These are phyloP conservation scores for Blastocystis sp. DNA, from an alignment of 352 stramenopile genomes.

Conservation along the genomic window DNA sequence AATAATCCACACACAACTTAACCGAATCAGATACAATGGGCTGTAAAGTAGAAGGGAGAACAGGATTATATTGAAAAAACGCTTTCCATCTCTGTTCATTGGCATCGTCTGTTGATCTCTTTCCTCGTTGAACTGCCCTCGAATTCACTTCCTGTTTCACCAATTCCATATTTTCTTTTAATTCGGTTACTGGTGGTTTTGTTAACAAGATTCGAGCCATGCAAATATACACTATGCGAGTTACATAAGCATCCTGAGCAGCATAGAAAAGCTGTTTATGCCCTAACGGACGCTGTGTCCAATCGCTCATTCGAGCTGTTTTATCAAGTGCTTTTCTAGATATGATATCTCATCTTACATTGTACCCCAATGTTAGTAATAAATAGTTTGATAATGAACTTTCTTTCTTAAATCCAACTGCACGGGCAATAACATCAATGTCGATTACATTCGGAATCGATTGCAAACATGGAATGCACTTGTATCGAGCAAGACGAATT, in stretches of 20 bases:
- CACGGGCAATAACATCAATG: neutral
- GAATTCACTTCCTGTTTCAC: neutral
- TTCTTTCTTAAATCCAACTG: neutral
- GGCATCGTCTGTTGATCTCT: too few species aligned
- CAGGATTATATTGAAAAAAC: too few species aligned
- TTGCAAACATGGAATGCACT: neutral
- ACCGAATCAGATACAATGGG: too few species aligned
- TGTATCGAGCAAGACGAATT: neutral
- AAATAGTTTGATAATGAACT: neutral
- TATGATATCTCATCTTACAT: neutral
- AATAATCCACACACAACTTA: too few species aligned
- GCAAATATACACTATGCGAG: neutral
- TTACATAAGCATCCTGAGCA: constrained; percentile 40
- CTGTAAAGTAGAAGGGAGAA: too few species aligned
- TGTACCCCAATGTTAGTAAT: neutral
- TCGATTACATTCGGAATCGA: neutral
- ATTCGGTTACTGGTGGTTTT: neutral
- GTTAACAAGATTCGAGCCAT: neutral
- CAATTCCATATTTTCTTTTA: neutral
- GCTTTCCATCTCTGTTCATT: too few species aligned
- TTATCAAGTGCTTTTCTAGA: constrained; percentile 8
- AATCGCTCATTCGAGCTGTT: neutral
- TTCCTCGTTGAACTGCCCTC: neutral
- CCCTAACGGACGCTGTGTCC: neutral
- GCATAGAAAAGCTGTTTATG: neutral